These are phyloP conservation scores for Beauveria sp. DNA, from an alignment of 2,329 filamentous ascomycete species.

Conservation along the genomic window DNA sequence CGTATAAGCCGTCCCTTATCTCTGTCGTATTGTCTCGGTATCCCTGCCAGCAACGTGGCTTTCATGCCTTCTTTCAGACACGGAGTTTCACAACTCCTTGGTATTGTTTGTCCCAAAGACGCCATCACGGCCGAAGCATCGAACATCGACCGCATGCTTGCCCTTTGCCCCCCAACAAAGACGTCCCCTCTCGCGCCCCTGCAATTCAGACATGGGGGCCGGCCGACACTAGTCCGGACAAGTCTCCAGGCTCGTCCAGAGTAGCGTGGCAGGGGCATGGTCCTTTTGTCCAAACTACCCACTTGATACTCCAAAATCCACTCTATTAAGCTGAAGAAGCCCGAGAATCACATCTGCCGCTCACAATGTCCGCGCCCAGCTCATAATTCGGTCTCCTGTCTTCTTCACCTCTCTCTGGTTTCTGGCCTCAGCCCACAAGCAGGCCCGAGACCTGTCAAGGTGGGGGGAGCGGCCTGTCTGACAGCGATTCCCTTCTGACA, in stretches of 20 bases:
- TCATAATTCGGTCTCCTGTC: neutral
- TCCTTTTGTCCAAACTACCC: conserved; percentile 10
- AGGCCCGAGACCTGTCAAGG: neutral
- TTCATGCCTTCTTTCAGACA: neutral
- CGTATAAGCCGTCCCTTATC: neutral
- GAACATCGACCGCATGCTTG: neutral
- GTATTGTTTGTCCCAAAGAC: neutral
- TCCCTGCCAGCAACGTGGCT: conserved; percentile 5
- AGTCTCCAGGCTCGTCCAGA: neutral
- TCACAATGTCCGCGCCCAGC: neutral
- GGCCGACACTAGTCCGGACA: conserved; percentile 6
- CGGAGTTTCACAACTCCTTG: neutral
- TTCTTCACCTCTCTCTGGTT: neutral
- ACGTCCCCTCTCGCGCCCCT: conserved; percentile 1
- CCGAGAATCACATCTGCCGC: neutral
- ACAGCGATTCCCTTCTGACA: neutral
- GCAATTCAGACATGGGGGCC: conserved; percentile 1
- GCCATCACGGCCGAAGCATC: neutral
- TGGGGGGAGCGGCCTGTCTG: neutral
- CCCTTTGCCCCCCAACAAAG: neutral
- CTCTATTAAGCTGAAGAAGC: neutral
- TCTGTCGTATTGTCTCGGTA: neutral
- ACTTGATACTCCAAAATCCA: neutral
- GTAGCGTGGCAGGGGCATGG: conserved; percentile 10
- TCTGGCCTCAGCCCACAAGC: conserved; percentile 3